A percentile compares a stretch with the other conserved stretches of the same genome.
phyloP scores from a whole-genome alignment of 2,329 filamentous ascomycete species.

The Arthrobotrys megalospora region DNA sequence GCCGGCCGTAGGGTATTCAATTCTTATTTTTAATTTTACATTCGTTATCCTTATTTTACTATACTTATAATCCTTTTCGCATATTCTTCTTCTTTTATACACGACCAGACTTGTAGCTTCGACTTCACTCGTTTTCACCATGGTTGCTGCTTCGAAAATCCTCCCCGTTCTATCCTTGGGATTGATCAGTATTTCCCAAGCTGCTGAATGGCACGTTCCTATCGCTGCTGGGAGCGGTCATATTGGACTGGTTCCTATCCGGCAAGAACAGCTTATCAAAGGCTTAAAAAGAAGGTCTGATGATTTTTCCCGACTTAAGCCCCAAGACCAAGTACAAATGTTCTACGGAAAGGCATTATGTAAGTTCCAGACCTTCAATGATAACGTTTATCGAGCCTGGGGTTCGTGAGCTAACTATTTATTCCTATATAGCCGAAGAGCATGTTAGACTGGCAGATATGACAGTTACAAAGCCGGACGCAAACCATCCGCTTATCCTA shows the following conservation, averaged over 20 bases:
- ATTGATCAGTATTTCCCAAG: background rate
- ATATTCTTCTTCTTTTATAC: background rate
- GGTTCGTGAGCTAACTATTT: background rate
- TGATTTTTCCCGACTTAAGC: constrained; percentile 8
- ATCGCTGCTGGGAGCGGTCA: background rate
- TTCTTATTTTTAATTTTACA: constrained; percentile 1
- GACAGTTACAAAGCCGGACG: constrained; percentile 28
- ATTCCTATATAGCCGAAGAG: background rate
- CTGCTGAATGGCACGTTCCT: constrained; percentile 14
- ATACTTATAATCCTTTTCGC: background rate
- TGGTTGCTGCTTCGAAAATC: constrained; percentile 23
- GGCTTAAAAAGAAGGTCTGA: constrained; percentile 16
- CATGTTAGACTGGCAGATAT: constrained; percentile 28
- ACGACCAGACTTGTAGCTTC: too few relatives aligned
- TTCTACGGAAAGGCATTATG: constrained; percentile 19
- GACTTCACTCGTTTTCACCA: background rate
- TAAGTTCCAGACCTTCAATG: background rate
- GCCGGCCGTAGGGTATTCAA: constrained; percentile 11
- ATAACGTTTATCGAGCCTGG: background rate
- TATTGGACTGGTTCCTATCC: constrained; percentile 16
- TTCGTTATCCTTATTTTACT: constrained; percentile 1
- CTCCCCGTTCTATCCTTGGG: constrained; percentile 8
- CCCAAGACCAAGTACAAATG: constrained; percentile 10
- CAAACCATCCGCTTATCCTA: constrained; percentile 21
- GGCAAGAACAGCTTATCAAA: constrained; percentile 12